Base-by-base conservation (phyloP, 768 basidiomycete species). In the Russula brevipes region DNA sequence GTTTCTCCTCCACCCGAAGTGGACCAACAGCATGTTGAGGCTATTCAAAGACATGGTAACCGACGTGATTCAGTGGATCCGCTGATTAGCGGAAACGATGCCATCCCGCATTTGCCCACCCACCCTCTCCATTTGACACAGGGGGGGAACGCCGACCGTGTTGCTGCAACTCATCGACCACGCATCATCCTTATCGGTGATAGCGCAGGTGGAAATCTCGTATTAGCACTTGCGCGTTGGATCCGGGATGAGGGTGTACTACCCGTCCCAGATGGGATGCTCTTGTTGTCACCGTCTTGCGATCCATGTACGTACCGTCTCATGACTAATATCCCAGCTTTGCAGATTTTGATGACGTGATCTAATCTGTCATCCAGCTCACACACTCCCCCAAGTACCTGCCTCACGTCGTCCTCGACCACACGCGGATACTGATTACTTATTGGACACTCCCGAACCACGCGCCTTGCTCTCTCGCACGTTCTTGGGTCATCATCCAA, bases 191-290 rank as follows among this genome's bases (percentile, higher is more conserved):
- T 83, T 49, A 77, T 82, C 41, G 82, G 81, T n/a, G 82, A 82
- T 63, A 81, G 80, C 63, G 80, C 82, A 0, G 82, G 82, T 12
- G 82, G 82, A 6, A 82, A 82, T 63, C 74, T 83, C 1, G 81
- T 79, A 1, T 76, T 83, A 9, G 77, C 80, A 11, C 75, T 82
- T 3, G 74, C 81, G 7, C 77, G 81, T 45, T 83, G 81, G 81
- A 71, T 83, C n/a, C 73, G 81, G 35, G 81, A 82, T 60, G 80
- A 83, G 67, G 76, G 74, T 9, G 66, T 75, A 14, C 69, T 83
- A 0, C 79, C 78, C 6, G 71, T 73, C 42, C 81, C 81, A 0
- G 73, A 80, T 58, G 81, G 78, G 2, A 70, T 83, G 24, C 70
- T 82, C 4, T 70, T 82, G 6, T 74, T 82, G 16, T 82, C 81